phyloP scores from a whole-genome alignment of 306 rosid species.

The Purshia tridentata region DNA sequence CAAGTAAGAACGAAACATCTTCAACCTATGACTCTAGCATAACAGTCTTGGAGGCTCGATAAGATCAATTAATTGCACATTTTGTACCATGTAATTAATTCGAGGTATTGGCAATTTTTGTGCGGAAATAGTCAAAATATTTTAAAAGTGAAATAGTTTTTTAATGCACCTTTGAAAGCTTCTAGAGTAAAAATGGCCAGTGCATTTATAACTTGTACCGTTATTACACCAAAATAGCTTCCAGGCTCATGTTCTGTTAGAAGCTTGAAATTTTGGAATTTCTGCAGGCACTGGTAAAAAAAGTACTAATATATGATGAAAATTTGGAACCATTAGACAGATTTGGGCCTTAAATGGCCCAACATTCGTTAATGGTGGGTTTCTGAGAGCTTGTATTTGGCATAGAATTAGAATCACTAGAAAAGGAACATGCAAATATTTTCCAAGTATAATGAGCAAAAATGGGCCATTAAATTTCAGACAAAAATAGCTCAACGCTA shows the following conservation, averaged over 20 bases:
- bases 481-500: background rate
- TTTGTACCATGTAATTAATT: background rate
- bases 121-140: background rate
- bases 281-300: background rate
- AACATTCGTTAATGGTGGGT: background rate
- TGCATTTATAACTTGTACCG: background rate
- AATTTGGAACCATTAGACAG: background rate
- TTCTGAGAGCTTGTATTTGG: background rate
- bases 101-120: background rate
- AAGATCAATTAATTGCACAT: conserved; percentile 14
- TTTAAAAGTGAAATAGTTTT: background rate
- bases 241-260: background rate
- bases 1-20: conserved; percentile 15
- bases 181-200: background rate
- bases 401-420: background rate
- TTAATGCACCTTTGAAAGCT: background rate
- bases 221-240: background rate
- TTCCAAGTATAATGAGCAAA: background rate
- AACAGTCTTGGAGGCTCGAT: conserved; percentile 46
- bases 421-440: background rate
- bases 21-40: conserved; percentile 42
- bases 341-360: background rate
- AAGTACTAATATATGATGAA: background rate
- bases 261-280: background rate
- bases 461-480: background rate